Evolutionary conservation across 2,329 filamentous ascomycete species (phyloP).

Genomic region (Fusarium staphyleae): DNA sequence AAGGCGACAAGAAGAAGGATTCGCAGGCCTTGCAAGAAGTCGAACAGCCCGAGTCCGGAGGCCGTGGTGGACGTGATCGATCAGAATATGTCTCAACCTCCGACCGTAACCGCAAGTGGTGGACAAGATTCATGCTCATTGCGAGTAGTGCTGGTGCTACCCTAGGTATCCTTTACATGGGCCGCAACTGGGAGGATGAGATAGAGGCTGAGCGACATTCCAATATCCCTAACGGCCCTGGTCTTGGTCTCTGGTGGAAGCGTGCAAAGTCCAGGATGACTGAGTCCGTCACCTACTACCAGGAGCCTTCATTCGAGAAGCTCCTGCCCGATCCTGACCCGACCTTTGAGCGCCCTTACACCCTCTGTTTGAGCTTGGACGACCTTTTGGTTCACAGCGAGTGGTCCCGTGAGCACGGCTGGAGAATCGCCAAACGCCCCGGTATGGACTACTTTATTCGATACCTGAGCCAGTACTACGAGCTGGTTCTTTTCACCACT

Average conservation of each 20-base stretch:
- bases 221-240: constrained; percentile 83
- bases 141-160: constrained; percentile 63
- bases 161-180: constrained; percentile 74
- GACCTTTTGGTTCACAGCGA: constrained; percentile 94
- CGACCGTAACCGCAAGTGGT: constrained; percentile 78
- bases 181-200: constrained; percentile 86
- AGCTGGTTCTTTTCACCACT: constrained; percentile 93
- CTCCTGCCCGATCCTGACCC: constrained; percentile 85
- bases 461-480: constrained; percentile 97
- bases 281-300: constrained; percentile 88
- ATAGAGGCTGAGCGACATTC: constrained; percentile 74
- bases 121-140: constrained; percentile 78
- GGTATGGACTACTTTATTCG: constrained; percentile 97
- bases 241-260: constrained; percentile 76
- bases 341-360: constrained; percentile 84
- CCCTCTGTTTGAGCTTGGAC: constrained; percentile 89
- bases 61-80: constrained; percentile 54
- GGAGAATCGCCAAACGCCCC: constrained; percentile 92
- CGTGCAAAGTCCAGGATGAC: constrained; percentile 77
- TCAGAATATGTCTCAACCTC: constrained; percentile 88
- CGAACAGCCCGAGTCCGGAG: constrained; percentile 47
- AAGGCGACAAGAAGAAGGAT: constrained; percentile 49
- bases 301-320: constrained; percentile 93
- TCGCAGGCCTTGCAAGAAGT: constrained; percentile 46
- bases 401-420: constrained; percentile 93